A percentile compares a stretch with the other conserved stretches of the same genome.
These are phyloP conservation scores for Penicillium sp. DNA, from an alignment of 2,329 filamentous ascomycete genomes.

Conservation along the genomic window DNA sequence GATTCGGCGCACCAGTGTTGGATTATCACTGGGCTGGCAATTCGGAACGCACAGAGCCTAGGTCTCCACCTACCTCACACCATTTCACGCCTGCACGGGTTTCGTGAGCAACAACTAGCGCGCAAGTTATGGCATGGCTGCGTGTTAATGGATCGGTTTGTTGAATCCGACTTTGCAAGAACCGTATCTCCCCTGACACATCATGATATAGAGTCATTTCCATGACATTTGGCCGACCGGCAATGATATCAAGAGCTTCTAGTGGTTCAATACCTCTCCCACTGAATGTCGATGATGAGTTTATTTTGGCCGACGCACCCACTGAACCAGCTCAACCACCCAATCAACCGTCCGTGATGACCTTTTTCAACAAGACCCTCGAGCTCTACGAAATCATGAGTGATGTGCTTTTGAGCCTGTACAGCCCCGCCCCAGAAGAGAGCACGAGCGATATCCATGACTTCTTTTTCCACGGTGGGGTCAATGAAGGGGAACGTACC, in stretches of 20 bases:
- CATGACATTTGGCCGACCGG: slow-evolving; percentile 36
- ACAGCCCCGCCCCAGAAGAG: slow-evolving; percentile 25
- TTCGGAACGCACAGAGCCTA: slow-evolving; percentile 46
- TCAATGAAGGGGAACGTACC: slow-evolving; percentile 22
- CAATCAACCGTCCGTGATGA: slow-evolving; percentile 26
- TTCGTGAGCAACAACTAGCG: slow-evolving; percentile 27
- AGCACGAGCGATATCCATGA: slow-evolving; percentile 24
- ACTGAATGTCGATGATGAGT: slow-evolving; percentile 30
- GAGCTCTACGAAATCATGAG: slow-evolving; percentile 36
- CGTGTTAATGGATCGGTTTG: slow-evolving; percentile 35
- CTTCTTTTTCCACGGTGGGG: slow-evolving; percentile 24
- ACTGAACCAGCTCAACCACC: slow-evolving; percentile 18
- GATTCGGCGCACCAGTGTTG: slow-evolving; percentile 46
- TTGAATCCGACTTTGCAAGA: background rate
- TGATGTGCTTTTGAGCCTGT: slow-evolving; percentile 29
- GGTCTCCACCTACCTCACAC: slow-evolving; percentile 44
- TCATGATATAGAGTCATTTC: slow-evolving; percentile 27
- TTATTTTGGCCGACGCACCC: slow-evolving; percentile 14
- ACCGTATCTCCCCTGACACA: background rate
- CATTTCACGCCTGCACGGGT: slow-evolving; percentile 20
- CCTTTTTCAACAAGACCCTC: slow-evolving; percentile 30
- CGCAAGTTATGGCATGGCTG: slow-evolving; percentile 36
- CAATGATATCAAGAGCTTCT: slow-evolving; percentile 31
- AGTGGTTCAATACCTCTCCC: slow-evolving; percentile 28
- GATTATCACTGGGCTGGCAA: slow-evolving; percentile 46